phyloP scores from a whole-genome alignment of 2,329 filamentous ascomycete genomes.

The Aureobasidium sp. region DNA sequence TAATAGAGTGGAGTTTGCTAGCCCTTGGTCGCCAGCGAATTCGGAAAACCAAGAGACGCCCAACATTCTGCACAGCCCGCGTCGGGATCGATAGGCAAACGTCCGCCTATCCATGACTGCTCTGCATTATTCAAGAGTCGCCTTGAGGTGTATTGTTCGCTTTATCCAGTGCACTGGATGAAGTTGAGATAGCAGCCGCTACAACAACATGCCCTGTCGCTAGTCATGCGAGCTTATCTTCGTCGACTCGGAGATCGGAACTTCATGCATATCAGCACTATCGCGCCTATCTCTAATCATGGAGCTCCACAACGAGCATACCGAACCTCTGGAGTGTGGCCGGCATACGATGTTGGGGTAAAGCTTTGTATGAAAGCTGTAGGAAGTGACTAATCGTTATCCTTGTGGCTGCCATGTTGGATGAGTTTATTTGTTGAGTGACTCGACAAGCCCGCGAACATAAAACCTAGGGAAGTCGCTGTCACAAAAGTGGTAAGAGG shows the following conservation, averaged over 20 bases:
- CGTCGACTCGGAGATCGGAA: background rate
- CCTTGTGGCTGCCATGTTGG: slow-evolving; percentile 1
- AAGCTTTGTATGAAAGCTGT: background rate
- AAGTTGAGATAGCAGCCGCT: background rate
- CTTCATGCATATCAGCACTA: background rate
- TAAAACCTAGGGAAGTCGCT: background rate
- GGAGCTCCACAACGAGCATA: background rate
- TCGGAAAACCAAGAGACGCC: slow-evolving; percentile 10
- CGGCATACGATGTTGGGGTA: background rate
- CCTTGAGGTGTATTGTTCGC: background rate
- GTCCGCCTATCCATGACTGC: slow-evolving; percentile 11
- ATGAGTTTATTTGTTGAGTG: background rate
- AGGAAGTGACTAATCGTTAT: background rate
- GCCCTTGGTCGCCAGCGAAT: background rate
- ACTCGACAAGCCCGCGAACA: background rate
- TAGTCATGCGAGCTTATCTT: slow-evolving; percentile 1
- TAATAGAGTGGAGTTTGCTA: background rate
- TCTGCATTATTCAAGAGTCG: background rate
- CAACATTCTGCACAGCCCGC: slow-evolving; percentile 17
- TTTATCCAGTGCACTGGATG: background rate
- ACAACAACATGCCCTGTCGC: background rate
- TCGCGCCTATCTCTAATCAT: background rate
- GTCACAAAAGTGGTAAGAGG: background rate
- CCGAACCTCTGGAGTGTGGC: no score
- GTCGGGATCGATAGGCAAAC: slow-evolving; percentile 7